Evolutionary conservation across 768 basidiomycete genomes (phyloP), one percentile per base, ranked within the genome.

Genomic region (Xerocomellus chrysenteron): DNA sequence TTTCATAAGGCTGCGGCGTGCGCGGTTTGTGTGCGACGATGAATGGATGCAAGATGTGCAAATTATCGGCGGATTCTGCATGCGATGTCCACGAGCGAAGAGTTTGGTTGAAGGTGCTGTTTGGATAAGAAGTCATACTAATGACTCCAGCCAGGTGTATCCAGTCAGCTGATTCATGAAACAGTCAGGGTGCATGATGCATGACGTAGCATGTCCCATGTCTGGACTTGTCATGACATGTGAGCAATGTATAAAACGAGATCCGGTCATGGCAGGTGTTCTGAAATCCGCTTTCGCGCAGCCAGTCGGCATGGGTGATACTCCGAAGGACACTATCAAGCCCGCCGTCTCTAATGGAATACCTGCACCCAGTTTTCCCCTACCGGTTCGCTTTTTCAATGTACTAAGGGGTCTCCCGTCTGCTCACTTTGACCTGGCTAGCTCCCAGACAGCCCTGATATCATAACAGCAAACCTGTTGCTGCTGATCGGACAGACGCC

Each of bases 361-460:
- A 17, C 53, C 73, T 4, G 61, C 70, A 21, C 79, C 80, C 4
- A 62, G 48, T 43, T 65, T 80, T 36, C 47, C 70, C 48, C 66
- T 82, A 10, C 80, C 76, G 40, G 80, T 81, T 61, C 47, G 78
- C 42, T 5, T 2, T 21, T 26, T 37, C 42, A 17, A 11, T 0
- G 17, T 21, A 30, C 7, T 2, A 7, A 19, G 2, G 12, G 13
- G 21, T 40, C 16, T 28, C 37, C 4, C 30, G 21, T 21, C 21
- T 21, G 16, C 57, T 56, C 14, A 63, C 47, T 14, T 32, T 33
- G 37, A 54, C 56, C 55, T 21, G 46, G 30, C 26, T 44, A 83
- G 82, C 71, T 75, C 32, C 81, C 82, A 36, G 77, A 81, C 47
- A 74, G 61, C 26, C 73, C 80, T 2, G 82, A 82, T 19, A 73